These are phyloP conservation scores for Lactarius akahatsu DNA, from an alignment of 768 basidiomycete species.

Conservation along the genomic window DNA sequence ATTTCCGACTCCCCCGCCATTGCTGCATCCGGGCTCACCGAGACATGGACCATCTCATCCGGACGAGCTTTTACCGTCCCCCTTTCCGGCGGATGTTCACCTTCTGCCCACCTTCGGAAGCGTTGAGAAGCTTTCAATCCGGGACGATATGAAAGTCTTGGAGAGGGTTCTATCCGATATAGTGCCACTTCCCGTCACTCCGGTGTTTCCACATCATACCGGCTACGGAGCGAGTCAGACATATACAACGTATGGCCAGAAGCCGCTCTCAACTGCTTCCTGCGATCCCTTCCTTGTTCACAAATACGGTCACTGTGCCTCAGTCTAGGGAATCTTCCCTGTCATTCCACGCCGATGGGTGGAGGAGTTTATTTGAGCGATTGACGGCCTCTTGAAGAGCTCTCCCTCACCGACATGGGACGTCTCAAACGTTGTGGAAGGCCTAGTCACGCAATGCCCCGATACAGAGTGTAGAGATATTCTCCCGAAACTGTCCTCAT, in stretches of 20 bases:
- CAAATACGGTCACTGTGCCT: constrained; percentile 23
- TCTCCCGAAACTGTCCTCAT: constrained; percentile 5
- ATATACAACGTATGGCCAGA: constrained; percentile 22
- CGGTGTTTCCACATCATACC: constrained; percentile 28
- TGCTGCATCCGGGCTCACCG: constrained; percentile 26
- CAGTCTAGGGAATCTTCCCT: constrained; percentile 11
- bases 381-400: constrained; percentile 21
- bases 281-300: constrained; percentile 23
- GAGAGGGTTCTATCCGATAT: constrained; percentile 24
- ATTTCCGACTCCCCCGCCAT: constrained; percentile 23
- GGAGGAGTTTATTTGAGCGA: constrained; percentile 22
- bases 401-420: constrained; percentile 21
- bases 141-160: constrained; percentile 23
- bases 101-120: constrained; percentile 14
- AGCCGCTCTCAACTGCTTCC: constrained; percentile 22
- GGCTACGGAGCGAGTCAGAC: constrained; percentile 14
- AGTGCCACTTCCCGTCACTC: constrained; percentile 27
- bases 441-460: background rate
- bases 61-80: constrained; percentile 22
- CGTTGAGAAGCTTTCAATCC: constrained; percentile 23
- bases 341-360: constrained; percentile 22
- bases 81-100: constrained; percentile 24
- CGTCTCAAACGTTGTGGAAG: constrained; percentile 17
- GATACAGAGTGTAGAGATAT: background rate
- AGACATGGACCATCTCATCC: constrained; percentile 28